A percentile compares a stretch with the other conserved stretches of the same genome.
Evolutionary conservation across 2,329 filamentous ascomycete genomes (phyloP).

Genomic region (Didymella arachidicola): DNA sequence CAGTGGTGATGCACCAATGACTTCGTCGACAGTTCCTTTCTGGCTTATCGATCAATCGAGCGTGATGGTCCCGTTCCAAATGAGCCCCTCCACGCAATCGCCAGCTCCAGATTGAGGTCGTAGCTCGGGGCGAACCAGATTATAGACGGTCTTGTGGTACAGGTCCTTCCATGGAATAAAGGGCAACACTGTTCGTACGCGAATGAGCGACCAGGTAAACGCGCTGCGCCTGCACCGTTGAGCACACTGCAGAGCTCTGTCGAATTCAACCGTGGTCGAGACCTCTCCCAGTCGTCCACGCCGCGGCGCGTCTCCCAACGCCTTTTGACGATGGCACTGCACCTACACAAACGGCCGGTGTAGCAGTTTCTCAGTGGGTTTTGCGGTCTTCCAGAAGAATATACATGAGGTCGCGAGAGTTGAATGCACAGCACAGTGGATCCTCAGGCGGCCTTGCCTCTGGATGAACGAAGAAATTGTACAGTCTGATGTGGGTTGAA

Average conservation of each 20-base stretch:
- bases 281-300: constrained; percentile 3
- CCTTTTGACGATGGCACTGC: background rate
- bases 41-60: constrained; percentile 14
- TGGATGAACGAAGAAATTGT: background rate
- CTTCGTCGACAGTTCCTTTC: constrained; percentile 3
- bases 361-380: constrained; percentile 9
- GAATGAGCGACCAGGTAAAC: constrained; percentile 12
- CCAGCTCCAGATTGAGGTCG: constrained; percentile 9
- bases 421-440: background rate
- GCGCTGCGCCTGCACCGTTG: constrained; percentile 15
- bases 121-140: constrained; percentile 12
- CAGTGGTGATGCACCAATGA: constrained; percentile 16
- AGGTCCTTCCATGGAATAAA: constrained; percentile 3
- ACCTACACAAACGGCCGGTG: constrained; percentile 11
- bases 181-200: constrained; percentile 4
- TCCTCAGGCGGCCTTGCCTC: background rate
- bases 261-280: constrained; percentile 11
- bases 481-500: constrained; percentile 13
- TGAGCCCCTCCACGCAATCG: background rate
- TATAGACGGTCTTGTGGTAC: constrained; percentile 4
- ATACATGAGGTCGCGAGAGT: constrained; percentile 6
- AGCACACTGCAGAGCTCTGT: constrained; percentile 7
- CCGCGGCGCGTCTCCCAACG: constrained; percentile 8
- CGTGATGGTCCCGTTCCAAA: constrained; percentile 9
- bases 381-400: constrained; percentile 5